These are phyloP conservation scores for Candida mesenterica DNA, from an alignment of 1,139 yeast species.

Conservation along the genomic window DNA sequence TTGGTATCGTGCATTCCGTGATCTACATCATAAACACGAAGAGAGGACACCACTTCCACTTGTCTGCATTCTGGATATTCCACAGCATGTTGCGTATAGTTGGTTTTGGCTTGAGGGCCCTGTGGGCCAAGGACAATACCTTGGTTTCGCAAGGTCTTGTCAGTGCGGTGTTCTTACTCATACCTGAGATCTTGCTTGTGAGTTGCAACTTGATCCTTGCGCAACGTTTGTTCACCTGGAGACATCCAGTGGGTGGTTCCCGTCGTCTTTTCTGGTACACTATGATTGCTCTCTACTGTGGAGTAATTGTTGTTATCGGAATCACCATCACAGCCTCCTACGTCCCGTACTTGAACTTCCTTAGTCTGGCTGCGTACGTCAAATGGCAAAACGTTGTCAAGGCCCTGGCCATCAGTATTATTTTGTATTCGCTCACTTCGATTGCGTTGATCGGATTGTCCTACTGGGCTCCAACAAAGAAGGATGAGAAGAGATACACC, in stretches of 20 bases:
- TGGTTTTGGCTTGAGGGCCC: conserved; percentile 61
- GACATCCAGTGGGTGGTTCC: conserved; percentile 77
- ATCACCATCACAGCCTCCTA: conserved; percentile 70
- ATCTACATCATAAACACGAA: conserved; percentile 51
- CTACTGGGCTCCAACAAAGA: conserved; percentile 54
- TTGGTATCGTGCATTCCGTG: conserved; percentile 46
- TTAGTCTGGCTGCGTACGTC: conserved; percentile 43
- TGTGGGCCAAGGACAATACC: conserved; percentile 54
- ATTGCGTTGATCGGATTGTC: conserved; percentile 50
- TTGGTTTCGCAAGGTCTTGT: conserved; percentile 54
- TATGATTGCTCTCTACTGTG: conserved; percentile 51
- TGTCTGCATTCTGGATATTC: conserved; percentile 54
- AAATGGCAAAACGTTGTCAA: conserved; percentile 58
- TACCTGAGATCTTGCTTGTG: conserved; percentile 56
- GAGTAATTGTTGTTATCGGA: conserved; percentile 58
- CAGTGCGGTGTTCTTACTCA: conserved; percentile 55
- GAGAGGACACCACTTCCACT: conserved; percentile 65
- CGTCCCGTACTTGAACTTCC: conserved; percentile 60
- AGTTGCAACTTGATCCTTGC: conserved; percentile 66
- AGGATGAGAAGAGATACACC: conserved; percentile 54
- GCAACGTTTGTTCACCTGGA: conserved; percentile 77
- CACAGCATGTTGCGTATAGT: conserved; percentile 53
- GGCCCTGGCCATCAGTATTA: conserved; percentile 56
- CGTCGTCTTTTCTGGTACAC: conserved; percentile 50
- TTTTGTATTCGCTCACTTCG: conserved; percentile 60